Conservation (phyloP, 2,329 filamentous ascomycete genomes). For the Aspergillus brasiliensis region DNA sequence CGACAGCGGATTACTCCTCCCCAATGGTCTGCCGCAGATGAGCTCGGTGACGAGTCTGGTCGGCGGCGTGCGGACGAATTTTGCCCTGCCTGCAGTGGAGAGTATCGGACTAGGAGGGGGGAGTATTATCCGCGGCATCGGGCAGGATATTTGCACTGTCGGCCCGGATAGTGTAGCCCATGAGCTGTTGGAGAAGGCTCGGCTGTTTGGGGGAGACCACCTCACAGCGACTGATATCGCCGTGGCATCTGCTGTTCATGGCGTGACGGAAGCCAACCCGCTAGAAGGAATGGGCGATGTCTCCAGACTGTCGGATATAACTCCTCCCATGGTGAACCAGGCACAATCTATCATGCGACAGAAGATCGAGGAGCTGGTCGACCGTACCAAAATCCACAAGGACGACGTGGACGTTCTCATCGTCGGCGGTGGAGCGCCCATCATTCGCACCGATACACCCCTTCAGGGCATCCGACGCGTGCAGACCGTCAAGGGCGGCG, state of each 20-base stretch:
- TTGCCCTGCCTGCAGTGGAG: conserved; percentile 9
- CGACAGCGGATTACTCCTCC: conserved; percentile 63
- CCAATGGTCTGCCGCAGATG: conserved; percentile 60
- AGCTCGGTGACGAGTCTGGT: conserved; percentile 12
- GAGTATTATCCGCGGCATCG: conserved; percentile 38
- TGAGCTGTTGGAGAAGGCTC: conserved; percentile 55
- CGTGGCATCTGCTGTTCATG: conserved; percentile 28
- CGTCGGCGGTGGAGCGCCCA: conserved; percentile 60
- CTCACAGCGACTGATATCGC: conserved; percentile 63
- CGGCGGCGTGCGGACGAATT: conserved; percentile 12
- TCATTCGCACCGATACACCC: conserved; percentile 7
- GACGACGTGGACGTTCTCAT: conserved; percentile 51
- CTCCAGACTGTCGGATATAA: not conserved
- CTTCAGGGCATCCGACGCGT: not conserved
- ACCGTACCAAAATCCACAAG: conserved; percentile 12
- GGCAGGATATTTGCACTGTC: conserved; percentile 46
- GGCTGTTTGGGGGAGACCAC: conserved; percentile 59
- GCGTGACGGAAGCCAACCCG: not conserved
- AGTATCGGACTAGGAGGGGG: conserved; percentile 12
- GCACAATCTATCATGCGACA: conserved; percentile 1
- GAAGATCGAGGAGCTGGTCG: conserved; percentile 10
- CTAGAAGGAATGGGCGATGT: conserved; percentile 4
- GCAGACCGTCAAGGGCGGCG: conserved; percentile 21
- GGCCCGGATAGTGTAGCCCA: conserved; percentile 67
- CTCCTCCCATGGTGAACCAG: not conserved